Evolutionary conservation across 306 rosid genomes (phyloP).

Genomic region (Vachellia pachyceras): DNA sequence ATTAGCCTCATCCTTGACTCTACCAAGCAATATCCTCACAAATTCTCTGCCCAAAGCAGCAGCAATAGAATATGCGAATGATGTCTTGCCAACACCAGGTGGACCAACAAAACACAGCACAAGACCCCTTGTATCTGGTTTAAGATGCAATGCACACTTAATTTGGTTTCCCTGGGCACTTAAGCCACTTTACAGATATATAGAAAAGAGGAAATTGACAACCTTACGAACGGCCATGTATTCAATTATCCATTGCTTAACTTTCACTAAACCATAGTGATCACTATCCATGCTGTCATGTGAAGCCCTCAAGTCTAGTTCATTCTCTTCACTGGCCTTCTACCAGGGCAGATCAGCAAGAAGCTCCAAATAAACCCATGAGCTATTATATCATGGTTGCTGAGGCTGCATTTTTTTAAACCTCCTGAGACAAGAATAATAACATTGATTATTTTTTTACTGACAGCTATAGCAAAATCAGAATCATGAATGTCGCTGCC

Average conservation of each 20-base stretch:
- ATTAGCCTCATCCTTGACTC: constrained; percentile 98
- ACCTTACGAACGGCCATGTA: constrained; percentile 99
- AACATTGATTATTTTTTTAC: constrained; percentile 13
- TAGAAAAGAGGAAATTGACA: constrained; percentile 36
- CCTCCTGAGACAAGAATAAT: constrained; percentile 65
- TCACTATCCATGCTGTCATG: constrained; percentile 88
- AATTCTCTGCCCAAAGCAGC: constrained; percentile 89
- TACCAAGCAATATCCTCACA: constrained; percentile 93
- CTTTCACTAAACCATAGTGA: constrained; percentile 91
- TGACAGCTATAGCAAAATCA: constrained; percentile 3
- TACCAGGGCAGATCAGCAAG: constrained; percentile 98
- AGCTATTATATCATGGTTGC: constrained; percentile 95
- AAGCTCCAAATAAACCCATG: constrained; percentile 92
- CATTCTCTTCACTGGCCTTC: constrained; percentile 78
- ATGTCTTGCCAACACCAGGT: constrained; percentile 98
- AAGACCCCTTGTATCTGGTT: constrained; percentile 99
- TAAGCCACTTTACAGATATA: constrained; percentile 18
- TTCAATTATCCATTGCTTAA: constrained; percentile 94
- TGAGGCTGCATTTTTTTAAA: constrained; percentile 99
- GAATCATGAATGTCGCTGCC: constrained; percentile 22
- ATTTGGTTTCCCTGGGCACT: constrained; percentile 42
- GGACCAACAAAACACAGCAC: constrained; percentile 98
- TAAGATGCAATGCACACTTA: constrained; percentile 66
- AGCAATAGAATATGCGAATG: constrained; percentile 97
- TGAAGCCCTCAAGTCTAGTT: constrained; percentile 84